Base-by-base conservation (phyloP, 1,284 basidiomycete genomes). In the Ustilago lituana region DNA sequence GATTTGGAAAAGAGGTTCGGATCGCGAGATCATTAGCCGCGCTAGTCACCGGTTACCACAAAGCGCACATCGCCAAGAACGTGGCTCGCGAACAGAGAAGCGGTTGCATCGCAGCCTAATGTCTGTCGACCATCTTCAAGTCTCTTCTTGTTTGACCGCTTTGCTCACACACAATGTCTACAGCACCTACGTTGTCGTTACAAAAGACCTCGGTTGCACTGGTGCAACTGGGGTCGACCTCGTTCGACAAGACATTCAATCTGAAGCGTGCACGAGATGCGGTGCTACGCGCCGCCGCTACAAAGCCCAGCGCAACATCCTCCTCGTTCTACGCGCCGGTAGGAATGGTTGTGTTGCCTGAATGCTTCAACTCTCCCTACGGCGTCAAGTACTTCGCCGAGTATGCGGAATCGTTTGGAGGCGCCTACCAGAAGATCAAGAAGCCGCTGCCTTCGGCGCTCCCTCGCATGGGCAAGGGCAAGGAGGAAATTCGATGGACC, bases 331-430 rank as follows among this genome's bases (percentile, higher is more conserved):
- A 39, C 23, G 62, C 57, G 37, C 64, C 40, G 2, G 77, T 73
- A 8, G 76, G 76, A 35, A 69, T 82, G 71, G 76, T 76, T 15
- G 62, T 76, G 11, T 39, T 47, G 20, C 75, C 94, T 89, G 95
- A 98, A 87, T 93, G 93, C 84, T 99, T 98, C 86, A 98, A 98
- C 83, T 94, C 92, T 12, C 94, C 94, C 0, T 98, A 98, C 78
- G 94, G 94, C 0, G 89, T 92, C 65, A 85, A 86, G 5, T 88
- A 81, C 8, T 79, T 78, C 45, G 44, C 57, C 54, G 79, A 76
- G 39, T 81, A 82, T 37, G 79, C 80, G 14, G 79, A 79, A 41
- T 61, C 66, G 2, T 72, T 81, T 20, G 66, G 70, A 5, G 77
- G 76, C 6, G 64, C 80, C 8, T 81, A 74, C 23, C 74, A 79